Evolutionary conservation across 768 basidiomycete species (phyloP), one percentile per base, ranked within the genome.

Genomic region (Trichaptum fuscoviolaceum): DNA sequence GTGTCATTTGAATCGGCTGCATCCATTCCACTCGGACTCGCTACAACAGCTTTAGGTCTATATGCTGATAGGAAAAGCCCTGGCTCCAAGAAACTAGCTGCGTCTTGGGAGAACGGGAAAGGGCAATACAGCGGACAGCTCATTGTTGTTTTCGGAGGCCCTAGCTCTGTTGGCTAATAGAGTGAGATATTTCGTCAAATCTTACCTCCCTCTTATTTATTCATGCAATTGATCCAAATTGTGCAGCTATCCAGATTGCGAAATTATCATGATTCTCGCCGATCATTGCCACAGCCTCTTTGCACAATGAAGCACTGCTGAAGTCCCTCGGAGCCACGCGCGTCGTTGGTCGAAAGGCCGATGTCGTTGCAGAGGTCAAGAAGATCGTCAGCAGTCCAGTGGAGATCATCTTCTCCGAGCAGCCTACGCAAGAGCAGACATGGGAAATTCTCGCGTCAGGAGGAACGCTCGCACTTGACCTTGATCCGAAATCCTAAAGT

Each of bases 121-220:
- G 80, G 78, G 57, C 81, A 78, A 58, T 83, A 84, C 69, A 73
- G 73, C 42, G 81, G 76, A 5, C 77, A 77, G 63, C 79, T 84
- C 0, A 77, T 84, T 58, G 66, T 86, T 35, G 78, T 85, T 64
- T 72, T 83, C 20, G 84, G 84, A 35, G 84, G 84, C 6, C 71
- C 79, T 27, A 79, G 79, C 58, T 83, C 82, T 52, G 81, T 84
- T 2, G 84, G 84, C 52, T 82, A 84, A 77, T 80, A 75, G 34
- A 81, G 84, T 81, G 73, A 69, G 77, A 69, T 67, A 61, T 42
- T 15, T 57, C 24, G 68, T 62, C 64, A 20, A 3, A 30, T 30
- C 2, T 12, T 52, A 12, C 10, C 2, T 1, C n/a, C 63, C 57
- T 18, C 25, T 34, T 20, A 24, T 10, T 65, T 57, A 26, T 10